Evolutionary conservation across 2,329 filamentous ascomycete genomes (phyloP).

Genomic region (Beauveria medogensis): DNA sequence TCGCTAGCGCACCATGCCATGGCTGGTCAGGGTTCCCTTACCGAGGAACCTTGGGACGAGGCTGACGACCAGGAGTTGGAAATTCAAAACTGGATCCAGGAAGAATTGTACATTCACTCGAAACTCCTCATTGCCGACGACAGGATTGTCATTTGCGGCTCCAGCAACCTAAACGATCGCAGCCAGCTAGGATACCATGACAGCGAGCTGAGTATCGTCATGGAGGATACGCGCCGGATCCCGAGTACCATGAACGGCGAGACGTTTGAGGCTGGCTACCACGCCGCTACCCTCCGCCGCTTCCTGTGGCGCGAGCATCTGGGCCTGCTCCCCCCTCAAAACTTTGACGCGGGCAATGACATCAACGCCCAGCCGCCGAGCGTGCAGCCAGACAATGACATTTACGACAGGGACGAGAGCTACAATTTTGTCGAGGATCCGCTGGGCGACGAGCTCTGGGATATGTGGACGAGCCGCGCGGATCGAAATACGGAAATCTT

Average conservation of each 20-base stretch:
- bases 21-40: constrained; percentile 51
- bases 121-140: constrained; percentile 90
- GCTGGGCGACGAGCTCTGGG: constrained; percentile 56
- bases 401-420: constrained; percentile 49
- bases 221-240: constrained; percentile 71
- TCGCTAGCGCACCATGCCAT: constrained; percentile 73
- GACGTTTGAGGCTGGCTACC: constrained; percentile 68
- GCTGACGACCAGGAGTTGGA: constrained; percentile 66
- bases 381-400: constrained; percentile 57
- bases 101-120: constrained; percentile 91
- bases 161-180: constrained; percentile 86
- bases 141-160: constrained; percentile 74
- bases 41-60: constrained; percentile 69
- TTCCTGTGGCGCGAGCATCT: constrained; percentile 89
- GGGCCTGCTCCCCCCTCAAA: constrained; percentile 68
- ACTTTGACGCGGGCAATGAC: constrained; percentile 57
- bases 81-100: constrained; percentile 83
- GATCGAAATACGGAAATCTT: constrained; percentile 67
- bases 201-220: constrained; percentile 81
- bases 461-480: constrained; percentile 61
- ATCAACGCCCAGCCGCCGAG: constrained; percentile 67
- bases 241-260: constrained; percentile 71
- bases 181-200: constrained; percentile 83
- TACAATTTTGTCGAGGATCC: constrained; percentile 65
- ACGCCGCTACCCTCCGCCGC: constrained; percentile 71